Percentiles rank a stretch among this genome's conserved stretches.
Evolutionary conservation across 2,329 filamentous ascomycete genomes (phyloP).

Genomic region (Thielaviopsis punctulata): DNA sequence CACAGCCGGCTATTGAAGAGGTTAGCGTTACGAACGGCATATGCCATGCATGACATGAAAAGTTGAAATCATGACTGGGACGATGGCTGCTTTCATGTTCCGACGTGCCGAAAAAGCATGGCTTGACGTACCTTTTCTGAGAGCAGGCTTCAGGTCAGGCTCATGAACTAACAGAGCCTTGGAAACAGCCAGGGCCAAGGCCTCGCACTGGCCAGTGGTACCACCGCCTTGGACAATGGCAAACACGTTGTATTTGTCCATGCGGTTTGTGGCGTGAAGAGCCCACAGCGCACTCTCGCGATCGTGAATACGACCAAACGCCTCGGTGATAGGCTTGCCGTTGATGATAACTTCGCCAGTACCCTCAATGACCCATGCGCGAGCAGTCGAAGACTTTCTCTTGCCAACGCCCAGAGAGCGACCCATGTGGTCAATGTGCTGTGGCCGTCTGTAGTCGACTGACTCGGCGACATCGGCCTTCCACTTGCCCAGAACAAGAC

Average conservation of each 20-base stretch:
- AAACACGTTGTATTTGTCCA: slow-evolving; percentile 97
- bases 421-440: slow-evolving; percentile 55
- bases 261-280: slow-evolving; percentile 59
- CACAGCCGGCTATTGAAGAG: slow-evolving; percentile 56
- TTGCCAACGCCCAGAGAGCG: slow-evolving; percentile 65
- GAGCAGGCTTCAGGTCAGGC: slow-evolving; percentile 70
- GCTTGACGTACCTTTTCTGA: slow-evolving; percentile 65
- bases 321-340: slow-evolving; percentile 64
- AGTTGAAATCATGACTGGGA: background rate
- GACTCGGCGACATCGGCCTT: slow-evolving; percentile 11
- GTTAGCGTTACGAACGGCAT: slow-evolving; percentile 24
- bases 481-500: slow-evolving; percentile 11
- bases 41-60: too few species aligned
- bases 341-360: slow-evolving; percentile 83
- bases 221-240: slow-evolving; percentile 71
- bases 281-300: slow-evolving; percentile 90
- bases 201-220: slow-evolving; percentile 88
- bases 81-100: background rate
- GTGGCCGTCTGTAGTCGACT: slow-evolving; percentile 7
- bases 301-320: slow-evolving; percentile 79
- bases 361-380: slow-evolving; percentile 80
- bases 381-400: slow-evolving; percentile 74
- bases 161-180: slow-evolving; percentile 84
- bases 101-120: background rate
- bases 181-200: slow-evolving; percentile 74